Conservation (phyloP, 1,284 basidiomycete species). For the Ceratobasidium theobromae region DNA sequence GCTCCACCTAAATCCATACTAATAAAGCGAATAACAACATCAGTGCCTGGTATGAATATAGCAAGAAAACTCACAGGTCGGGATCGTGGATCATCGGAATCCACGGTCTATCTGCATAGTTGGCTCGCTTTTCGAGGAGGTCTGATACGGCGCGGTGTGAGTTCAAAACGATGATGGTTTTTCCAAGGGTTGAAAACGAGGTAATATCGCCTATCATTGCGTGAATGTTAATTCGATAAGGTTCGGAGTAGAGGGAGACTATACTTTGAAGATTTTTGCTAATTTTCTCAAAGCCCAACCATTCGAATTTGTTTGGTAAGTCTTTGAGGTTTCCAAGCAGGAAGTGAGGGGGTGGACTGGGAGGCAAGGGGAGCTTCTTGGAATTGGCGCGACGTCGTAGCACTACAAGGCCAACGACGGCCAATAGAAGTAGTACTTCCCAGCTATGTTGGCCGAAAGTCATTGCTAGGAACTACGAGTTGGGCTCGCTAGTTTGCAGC, state of each 20-base stretch:
- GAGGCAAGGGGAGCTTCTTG: neutral
- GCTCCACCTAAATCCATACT: constrained; percentile 19
- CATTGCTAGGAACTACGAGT: neutral
- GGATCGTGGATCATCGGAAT: constrained; percentile 1
- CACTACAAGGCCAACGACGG: neutral
- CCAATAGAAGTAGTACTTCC: neutral
- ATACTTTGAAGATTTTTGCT: constrained; percentile 1
- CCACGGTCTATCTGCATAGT: constrained; percentile 49
- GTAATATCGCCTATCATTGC: constrained; percentile 47
- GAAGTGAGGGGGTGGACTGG: neutral
- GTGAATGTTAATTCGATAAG: neutral
- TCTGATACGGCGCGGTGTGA: constrained; percentile 48
- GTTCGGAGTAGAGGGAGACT: neutral
- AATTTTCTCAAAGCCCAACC: constrained; percentile 4
- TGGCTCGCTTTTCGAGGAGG: constrained; percentile 49
- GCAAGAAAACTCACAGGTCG: neutral
- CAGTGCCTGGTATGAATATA: neutral
- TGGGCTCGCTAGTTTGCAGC: neutral
- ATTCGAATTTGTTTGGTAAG: constrained; percentile 11
- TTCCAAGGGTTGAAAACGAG: constrained; percentile 51
- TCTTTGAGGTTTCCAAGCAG: constrained; percentile 15
- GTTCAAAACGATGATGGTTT: constrained; percentile 53
- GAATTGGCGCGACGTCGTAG: neutral
- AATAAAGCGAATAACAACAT: neutral
- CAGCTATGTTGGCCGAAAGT: neutral